Evolutionary conservation across 306 rosid genomes (phyloP).

Genomic region (Gynostemma pentaphyllum): DNA sequence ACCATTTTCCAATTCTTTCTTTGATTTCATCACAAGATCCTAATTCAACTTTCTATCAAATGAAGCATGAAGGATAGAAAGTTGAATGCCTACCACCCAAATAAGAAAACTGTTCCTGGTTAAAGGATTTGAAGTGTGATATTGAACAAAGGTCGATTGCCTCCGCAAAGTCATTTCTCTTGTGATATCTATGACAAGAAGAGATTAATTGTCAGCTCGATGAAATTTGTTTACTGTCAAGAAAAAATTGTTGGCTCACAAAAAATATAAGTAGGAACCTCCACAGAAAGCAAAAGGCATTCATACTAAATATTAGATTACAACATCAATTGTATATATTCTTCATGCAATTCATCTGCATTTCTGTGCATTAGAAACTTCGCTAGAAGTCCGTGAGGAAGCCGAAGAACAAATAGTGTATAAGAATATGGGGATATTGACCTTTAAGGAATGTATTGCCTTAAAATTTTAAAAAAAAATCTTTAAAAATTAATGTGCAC

Average conservation of each 20-base stretch:
- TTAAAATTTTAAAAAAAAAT: background rate
- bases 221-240: background rate
- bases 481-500: background rate
- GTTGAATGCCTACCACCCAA: constrained; percentile 63
- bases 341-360: background rate
- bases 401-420: background rate
- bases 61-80: background rate
- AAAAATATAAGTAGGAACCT: background rate
- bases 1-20: constrained; percentile 2
- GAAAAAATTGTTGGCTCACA: background rate
- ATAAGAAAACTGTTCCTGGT: constrained; percentile 36
- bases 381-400: background rate
- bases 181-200: constrained; percentile 37
- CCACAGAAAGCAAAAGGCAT: background rate
- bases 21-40: constrained; percentile 5
- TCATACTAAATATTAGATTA: background rate
- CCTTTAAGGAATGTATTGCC: background rate
- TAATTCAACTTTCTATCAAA: too few relatives aligned
- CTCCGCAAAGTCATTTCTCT: constrained; percentile 61
- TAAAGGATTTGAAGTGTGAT: constrained; percentile 49
- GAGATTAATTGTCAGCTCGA: constrained; percentile 9
- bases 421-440: background rate
- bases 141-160: constrained; percentile 72
- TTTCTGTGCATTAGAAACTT: background rate
- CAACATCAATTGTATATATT: background rate